Conservation (phyloP, 495 filamentous ascomycete genomes). For the Xylaria curta region DNA sequence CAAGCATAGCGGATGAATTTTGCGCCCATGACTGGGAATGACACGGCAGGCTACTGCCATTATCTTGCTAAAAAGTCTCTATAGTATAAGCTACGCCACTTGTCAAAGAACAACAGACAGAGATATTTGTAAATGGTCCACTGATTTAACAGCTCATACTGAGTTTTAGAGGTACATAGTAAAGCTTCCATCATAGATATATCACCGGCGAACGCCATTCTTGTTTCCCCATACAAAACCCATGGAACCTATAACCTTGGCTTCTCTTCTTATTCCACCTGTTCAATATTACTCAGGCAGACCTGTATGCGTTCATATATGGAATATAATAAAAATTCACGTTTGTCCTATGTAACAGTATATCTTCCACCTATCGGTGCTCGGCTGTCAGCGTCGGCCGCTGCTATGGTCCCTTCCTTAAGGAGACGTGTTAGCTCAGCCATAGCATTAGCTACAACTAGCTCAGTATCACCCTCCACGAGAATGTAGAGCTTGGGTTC, state of each 20-base stretch:
- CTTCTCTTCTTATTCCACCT: neutral
- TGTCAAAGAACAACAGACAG: neutral
- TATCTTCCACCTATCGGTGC: constrained; percentile 86
- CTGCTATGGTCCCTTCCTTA: constrained; percentile 91
- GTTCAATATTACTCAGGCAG: neutral
- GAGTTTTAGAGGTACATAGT: neutral
- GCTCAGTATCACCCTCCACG: constrained; percentile 95
- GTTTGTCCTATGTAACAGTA: constrained; percentile 70
- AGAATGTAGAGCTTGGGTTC: constrained; percentile 95
- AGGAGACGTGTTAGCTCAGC: constrained; percentile 85
- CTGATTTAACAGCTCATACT: neutral
- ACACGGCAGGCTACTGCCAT: neutral
- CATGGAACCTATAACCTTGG: neutral
- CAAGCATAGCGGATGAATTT: neutral
- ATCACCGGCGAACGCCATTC: constrained; percentile 7
- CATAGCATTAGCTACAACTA: constrained; percentile 91
- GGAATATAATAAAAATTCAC: neutral
- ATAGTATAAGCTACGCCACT: neutral
- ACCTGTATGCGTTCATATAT: neutral
- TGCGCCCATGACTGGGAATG: neutral
- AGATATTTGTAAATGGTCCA: neutral
- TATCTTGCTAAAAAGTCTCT: neutral
- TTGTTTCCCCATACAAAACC: constrained; percentile 11
- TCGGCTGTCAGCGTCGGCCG: constrained; percentile 81
- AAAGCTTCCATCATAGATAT: neutral